Conservation (phyloP, 164 flowering plant genomes). For the Pachysandra terminalis region DNA sequence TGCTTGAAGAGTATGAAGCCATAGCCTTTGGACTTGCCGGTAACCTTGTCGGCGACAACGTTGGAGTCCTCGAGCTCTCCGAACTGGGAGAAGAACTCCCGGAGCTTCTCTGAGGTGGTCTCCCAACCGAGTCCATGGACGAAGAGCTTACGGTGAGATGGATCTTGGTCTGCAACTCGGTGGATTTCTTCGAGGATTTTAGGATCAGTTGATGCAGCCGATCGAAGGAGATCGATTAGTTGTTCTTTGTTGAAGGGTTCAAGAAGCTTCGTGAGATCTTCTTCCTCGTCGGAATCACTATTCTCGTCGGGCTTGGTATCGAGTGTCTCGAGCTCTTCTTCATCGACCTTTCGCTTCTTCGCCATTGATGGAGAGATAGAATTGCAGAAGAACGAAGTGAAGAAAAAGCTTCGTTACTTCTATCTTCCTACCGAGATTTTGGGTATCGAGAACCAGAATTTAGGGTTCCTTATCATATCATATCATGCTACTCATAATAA, state of each 20-base stretch:
- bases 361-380: conserved; percentile 17
- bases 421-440: background rate
- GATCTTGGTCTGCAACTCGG: conserved; percentile 41
- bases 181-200: conserved; percentile 33
- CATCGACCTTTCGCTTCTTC: conserved; percentile 25
- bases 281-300: conserved; percentile 9
- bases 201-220: conserved; percentile 25
- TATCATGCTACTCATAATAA: too few species aligned
- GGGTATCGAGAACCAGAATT: background rate
- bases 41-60: conserved; percentile 34
- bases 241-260: conserved; percentile 49
- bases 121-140: conserved; percentile 50
- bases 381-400: background rate
- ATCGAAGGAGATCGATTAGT: conserved; percentile 38
- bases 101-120: conserved; percentile 36
- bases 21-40: conserved; percentile 46
- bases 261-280: conserved; percentile 28
- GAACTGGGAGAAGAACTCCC: conserved; percentile 24
- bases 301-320: conserved; percentile 5
- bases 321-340: conserved; percentile 4
- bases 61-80: conserved; percentile 45
- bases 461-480: too few species aligned
- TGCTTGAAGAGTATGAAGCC: conserved; percentile 43
- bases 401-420: background rate
- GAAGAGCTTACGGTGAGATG: conserved; percentile 46